A percentile compares a stretch with the other conserved stretches of the same genome.
Evolutionary conservation across 2,329 filamentous ascomycete genomes (phyloP).

Genomic region (Epichloe elymi): DNA sequence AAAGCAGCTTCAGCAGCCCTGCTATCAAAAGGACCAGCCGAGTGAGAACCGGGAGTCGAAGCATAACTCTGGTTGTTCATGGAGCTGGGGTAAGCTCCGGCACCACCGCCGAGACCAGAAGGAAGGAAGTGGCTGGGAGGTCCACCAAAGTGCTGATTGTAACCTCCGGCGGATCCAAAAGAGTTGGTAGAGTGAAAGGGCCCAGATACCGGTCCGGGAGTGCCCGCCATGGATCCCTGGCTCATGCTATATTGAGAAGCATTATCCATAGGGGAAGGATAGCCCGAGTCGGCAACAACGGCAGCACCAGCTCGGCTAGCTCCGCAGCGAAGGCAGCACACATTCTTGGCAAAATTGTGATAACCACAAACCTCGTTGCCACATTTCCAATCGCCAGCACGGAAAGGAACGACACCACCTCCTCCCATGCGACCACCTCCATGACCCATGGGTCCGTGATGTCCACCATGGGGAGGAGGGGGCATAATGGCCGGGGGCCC

Average conservation of each 20-base stretch:
- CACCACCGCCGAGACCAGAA: slow-evolving; percentile 62
- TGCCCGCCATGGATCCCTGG: slow-evolving; percentile 75
- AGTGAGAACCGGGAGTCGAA: slow-evolving; percentile 64
- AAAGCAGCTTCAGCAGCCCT: slow-evolving; percentile 90
- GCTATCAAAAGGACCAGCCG: slow-evolving; percentile 80
- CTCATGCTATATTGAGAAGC: slow-evolving; percentile 75
- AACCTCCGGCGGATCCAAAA: slow-evolving; percentile 52
- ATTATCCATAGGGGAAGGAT: slow-evolving; percentile 80
- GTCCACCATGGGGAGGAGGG: slow-evolving; percentile 61
- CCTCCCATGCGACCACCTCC: slow-evolving; percentile 63
- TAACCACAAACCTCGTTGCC: slow-evolving; percentile 95
- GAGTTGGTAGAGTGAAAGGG: slow-evolving; percentile 58
- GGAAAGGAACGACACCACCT: slow-evolving; percentile 84
- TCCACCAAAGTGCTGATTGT: slow-evolving; percentile 72
- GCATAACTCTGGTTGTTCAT: slow-evolving; percentile 67
- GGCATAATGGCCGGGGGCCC: slow-evolving; percentile 74
- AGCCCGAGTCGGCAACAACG: slow-evolving; percentile 86
- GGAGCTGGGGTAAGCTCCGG: slow-evolving; percentile 60
- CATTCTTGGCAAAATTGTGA: slow-evolving; percentile 99
- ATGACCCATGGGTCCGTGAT: slow-evolving; percentile 42
- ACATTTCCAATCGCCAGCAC: slow-evolving; percentile 97
- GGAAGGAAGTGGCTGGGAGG: slow-evolving; percentile 85
- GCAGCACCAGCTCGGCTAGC: slow-evolving; percentile 88
- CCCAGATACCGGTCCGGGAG: slow-evolving; percentile 64
- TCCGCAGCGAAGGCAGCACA: slow-evolving; percentile 91